Evolutionary conservation across 1,284 basidiomycete species (phyloP).

Genomic region (Trametes versicolor): DNA sequence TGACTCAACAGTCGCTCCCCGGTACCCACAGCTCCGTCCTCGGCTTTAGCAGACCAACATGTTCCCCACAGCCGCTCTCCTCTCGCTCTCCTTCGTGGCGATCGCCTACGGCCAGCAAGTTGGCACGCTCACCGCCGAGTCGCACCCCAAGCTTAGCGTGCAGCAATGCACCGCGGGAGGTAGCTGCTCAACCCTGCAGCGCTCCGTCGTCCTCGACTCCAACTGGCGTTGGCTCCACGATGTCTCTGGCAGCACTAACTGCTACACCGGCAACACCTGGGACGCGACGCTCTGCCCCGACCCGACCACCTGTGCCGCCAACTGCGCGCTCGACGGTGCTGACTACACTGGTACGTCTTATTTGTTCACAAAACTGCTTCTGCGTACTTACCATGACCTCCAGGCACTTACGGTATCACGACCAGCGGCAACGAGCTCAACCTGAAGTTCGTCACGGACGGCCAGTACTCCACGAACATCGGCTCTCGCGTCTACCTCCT

Average conservation of each 20-base stretch:
- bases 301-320: constrained; percentile 47
- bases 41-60: constrained; percentile 31
- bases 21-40: constrained; percentile 12
- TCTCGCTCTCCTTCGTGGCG: constrained; percentile 41
- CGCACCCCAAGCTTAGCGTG: constrained; percentile 45
- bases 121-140: constrained; percentile 48
- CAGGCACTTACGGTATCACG: constrained; percentile 50
- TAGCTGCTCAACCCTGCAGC: constrained; percentile 40
- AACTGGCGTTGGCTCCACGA: constrained; percentile 52
- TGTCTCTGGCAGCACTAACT: constrained; percentile 46
- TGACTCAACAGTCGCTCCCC: constrained; percentile 31
- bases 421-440: constrained; percentile 57
- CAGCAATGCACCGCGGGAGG: constrained; percentile 41
- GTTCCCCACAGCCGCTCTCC: constrained; percentile 40
- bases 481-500: constrained; percentile 68
- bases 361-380: neutral
- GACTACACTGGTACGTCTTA: constrained; percentile 53
- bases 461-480: constrained; percentile 52
- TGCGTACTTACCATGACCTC: neutral
- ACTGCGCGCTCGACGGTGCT: constrained; percentile 68
- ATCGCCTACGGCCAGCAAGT: constrained; percentile 45
- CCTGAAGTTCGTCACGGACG: constrained; percentile 60
- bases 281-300: constrained; percentile 49
- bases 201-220: constrained; percentile 47
- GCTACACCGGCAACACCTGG: constrained; percentile 50